Evolutionary conservation across 164 flowering plant species (phyloP).

Genomic region (Magnolia kwangsiensis): DNA sequence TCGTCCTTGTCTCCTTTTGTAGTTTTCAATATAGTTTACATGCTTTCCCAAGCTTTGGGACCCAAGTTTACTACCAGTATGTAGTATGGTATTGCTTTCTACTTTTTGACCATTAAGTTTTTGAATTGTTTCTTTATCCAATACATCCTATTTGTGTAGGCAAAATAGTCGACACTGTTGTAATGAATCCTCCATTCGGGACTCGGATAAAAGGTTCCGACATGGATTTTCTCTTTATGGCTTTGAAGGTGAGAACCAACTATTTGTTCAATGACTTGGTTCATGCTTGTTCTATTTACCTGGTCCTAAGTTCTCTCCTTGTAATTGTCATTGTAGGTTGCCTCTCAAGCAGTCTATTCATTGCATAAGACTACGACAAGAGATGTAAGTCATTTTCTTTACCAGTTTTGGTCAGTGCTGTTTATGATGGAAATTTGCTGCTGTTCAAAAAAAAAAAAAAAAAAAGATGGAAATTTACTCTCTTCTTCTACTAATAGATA

Average conservation of each 20-base stretch:
- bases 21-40: neutral
- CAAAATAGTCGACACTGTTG: conserved; percentile 69
- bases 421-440: neutral
- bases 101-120: neutral
- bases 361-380: conserved; percentile 96
- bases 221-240: conserved; percentile 72
- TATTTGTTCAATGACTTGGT: neutral
- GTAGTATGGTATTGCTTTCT: neutral
- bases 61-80: neutral
- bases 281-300: neutral
- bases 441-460: too few species aligned
- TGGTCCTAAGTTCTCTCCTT: conserved; percentile 1
- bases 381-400: conserved; percentile 54
- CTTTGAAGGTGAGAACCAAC: conserved; percentile 53
- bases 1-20: too few species aligned
- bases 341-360: conserved; percentile 91
- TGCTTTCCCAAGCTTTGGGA: neutral
- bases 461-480: too few species aligned
- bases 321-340: conserved; percentile 42
- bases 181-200: conserved; percentile 99
- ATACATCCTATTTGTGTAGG: conserved; percentile 32
- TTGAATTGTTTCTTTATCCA: conserved; percentile 7
- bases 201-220: conserved; percentile 91
- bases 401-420: neutral
- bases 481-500: too few species aligned